Conservation (phyloP, 78 protist species). For the Pigoraptor vietnamica region DNA sequence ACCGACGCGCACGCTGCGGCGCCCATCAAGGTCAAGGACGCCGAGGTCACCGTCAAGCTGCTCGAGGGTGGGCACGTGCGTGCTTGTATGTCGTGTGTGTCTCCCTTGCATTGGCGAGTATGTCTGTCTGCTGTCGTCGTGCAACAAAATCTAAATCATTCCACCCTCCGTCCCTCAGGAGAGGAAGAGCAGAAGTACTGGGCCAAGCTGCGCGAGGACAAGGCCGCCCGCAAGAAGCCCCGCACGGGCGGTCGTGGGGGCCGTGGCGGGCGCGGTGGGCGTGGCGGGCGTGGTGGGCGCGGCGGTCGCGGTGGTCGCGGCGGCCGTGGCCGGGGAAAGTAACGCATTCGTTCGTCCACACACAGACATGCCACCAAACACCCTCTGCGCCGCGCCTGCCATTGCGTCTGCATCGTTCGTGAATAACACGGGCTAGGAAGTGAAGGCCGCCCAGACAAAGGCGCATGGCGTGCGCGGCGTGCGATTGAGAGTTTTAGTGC, state of each 20-base stretch:
- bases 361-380: too few species aligned
- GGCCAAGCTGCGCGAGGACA: background rate
- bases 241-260: background rate
- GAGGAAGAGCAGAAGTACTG: background rate
- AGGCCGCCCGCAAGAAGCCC: background rate
- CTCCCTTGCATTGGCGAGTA: too few species aligned
- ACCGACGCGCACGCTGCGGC: background rate
- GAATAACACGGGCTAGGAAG: too few species aligned
- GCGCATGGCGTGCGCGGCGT: too few species aligned
- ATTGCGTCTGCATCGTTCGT: too few species aligned
- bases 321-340: background rate
- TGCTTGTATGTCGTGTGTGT: background rate
- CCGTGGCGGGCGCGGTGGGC: background rate
- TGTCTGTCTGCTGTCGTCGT: background rate
- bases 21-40: background rate
- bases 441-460: too few species aligned
- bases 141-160: too few species aligned
- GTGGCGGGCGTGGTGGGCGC: constrained; percentile 2
- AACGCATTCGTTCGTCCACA: background rate
- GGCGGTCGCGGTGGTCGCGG: background rate
- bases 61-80: background rate
- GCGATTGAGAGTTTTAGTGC: background rate
- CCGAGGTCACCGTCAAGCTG: background rate
- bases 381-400: too few species aligned
- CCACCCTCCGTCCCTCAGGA: too few species aligned